These are phyloP conservation scores for Termitomyces sp. DNA, from an alignment of 768 basidiomycete genomes.

Conservation along the genomic window DNA sequence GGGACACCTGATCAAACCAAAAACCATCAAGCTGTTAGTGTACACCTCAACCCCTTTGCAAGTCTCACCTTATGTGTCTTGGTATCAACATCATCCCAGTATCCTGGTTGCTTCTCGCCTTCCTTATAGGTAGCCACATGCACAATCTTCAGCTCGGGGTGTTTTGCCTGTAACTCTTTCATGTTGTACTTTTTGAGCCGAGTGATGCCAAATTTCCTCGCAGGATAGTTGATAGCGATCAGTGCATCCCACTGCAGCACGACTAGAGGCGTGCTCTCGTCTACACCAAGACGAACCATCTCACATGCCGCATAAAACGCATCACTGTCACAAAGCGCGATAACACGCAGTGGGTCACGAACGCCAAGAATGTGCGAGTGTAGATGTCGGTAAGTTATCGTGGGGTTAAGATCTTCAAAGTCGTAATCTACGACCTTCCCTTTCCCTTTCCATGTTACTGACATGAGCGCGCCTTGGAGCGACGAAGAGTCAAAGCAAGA, in stretches of 20 bases:
- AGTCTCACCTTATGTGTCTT: conserved; percentile 80
- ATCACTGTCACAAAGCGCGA: conserved; percentile 89
- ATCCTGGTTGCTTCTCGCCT: conserved; percentile 80
- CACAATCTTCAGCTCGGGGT: conserved; percentile 78
- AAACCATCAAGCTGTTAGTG: not conserved
- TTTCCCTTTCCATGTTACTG: conserved; percentile 49
- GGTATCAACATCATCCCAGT: conserved; percentile 87
- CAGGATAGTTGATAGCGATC: conserved; percentile 96
- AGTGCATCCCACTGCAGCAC: conserved; percentile 85
- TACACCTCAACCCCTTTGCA: not conserved
- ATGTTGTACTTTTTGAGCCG: conserved; percentile 65
- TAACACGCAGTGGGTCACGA: conserved; percentile 71
- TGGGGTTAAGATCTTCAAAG: conserved; percentile 57
- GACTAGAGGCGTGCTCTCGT: conserved; percentile 60
- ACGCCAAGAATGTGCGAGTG: conserved; percentile 62
- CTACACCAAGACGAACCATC: conserved; percentile 67
- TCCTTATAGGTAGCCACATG: conserved; percentile 96
- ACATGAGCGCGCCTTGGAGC: not conserved
- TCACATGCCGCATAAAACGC: conserved; percentile 87
- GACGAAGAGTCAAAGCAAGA: no score
- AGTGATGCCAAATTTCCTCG: conserved; percentile 90
- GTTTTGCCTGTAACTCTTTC: conserved; percentile 78
- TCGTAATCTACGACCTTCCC: conserved; percentile 37
- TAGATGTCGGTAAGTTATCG: conserved; percentile 77
- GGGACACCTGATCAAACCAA: conserved; percentile 58